Conservation (phyloP, 176 grass and related monocot species). For the Musa acuminata region DNA sequence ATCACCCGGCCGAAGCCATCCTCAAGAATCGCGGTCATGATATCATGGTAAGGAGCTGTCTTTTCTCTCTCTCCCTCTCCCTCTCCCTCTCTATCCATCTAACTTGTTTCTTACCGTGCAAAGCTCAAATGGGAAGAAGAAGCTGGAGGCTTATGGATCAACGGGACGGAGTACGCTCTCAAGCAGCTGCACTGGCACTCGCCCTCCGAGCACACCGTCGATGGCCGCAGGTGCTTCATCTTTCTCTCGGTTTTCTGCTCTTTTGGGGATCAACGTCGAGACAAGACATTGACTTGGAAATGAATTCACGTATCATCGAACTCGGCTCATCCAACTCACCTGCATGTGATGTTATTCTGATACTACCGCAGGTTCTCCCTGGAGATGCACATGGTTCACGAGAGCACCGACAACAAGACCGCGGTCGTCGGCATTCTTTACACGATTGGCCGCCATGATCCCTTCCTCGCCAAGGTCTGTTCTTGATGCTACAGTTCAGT, state of each 20-base stretch:
- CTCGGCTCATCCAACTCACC: too few relatives aligned
- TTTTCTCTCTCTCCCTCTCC: not conserved
- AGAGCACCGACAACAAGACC: constrained; percentile 26
- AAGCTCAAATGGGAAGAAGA: constrained; percentile 37
- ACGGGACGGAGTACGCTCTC: constrained; percentile 43
- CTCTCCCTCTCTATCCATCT: constrained; percentile 19
- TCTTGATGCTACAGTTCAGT: too few relatives aligned
- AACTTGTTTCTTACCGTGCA: not conserved
- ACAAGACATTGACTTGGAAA: too few relatives aligned
- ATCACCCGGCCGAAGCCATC: constrained; percentile 30
- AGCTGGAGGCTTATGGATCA: constrained; percentile 46
- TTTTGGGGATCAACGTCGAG: too few relatives aligned
- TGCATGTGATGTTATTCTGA: too few relatives aligned
- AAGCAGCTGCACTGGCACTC: constrained; percentile 67
- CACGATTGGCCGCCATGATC: constrained; percentile 29
- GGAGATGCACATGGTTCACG: constrained; percentile 68
- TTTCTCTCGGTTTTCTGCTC: not conserved
- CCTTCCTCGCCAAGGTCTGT: constrained; percentile 33
- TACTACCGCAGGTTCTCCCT: constrained; percentile 27
- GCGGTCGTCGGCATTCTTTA: constrained; percentile 59
- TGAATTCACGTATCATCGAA: not conserved
- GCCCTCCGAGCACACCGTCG: constrained; percentile 64
- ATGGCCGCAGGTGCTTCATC: constrained; percentile 26
- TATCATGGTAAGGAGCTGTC: constrained; percentile 38
- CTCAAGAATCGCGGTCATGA: constrained; percentile 66